Evolutionary conservation across 1,139 yeast species (phyloP).

Genomic region (Scheffersomyces parashehatae): DNA sequence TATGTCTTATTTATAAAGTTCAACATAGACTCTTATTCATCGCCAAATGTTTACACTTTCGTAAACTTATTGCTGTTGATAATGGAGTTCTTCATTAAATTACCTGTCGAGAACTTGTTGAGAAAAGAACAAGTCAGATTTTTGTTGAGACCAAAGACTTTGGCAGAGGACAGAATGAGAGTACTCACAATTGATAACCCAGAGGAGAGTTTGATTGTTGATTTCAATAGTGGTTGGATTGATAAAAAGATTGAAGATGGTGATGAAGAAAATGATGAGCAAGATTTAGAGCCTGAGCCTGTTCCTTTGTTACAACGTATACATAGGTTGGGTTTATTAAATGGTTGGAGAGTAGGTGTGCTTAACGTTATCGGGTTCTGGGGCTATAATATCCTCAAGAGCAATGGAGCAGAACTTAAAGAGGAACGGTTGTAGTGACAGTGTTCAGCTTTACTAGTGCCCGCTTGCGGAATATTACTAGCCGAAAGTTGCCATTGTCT

Average conservation of each 20-base stretch:
- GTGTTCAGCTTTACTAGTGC: background rate
- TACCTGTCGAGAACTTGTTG: slow-evolving; percentile 85
- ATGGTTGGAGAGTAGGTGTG: slow-evolving; percentile 91
- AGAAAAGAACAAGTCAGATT: slow-evolving; percentile 80
- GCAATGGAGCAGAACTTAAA: slow-evolving; percentile 45
- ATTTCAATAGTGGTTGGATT: slow-evolving; percentile 31
- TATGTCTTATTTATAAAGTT: slow-evolving; percentile 63
- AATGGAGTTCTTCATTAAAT: slow-evolving; percentile 67
- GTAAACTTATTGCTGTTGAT: slow-evolving; percentile 59
- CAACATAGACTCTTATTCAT: slow-evolving; percentile 68
- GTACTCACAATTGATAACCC: slow-evolving; percentile 43
- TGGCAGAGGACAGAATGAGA: slow-evolving; percentile 28
- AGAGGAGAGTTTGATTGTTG: slow-evolving; percentile 53
- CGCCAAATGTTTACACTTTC: slow-evolving; percentile 58
- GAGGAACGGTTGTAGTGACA: slow-evolving; percentile 39
- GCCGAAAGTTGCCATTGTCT: too few relatives aligned
- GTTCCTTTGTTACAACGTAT: slow-evolving; percentile 12
- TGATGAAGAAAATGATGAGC: slow-evolving; percentile 8
- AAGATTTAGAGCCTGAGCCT: slow-evolving; percentile 4
- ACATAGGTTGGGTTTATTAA: slow-evolving; percentile 53
- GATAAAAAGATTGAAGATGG: slow-evolving; percentile 10
- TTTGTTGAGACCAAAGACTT: slow-evolving; percentile 44
- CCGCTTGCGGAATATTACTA: too few relatives aligned
- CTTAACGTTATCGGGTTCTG: slow-evolving; percentile 80
- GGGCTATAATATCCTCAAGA: slow-evolving; percentile 69